Conservation (phyloP, 345 rosid species). For the Eucalyptus curtisii region DNA sequence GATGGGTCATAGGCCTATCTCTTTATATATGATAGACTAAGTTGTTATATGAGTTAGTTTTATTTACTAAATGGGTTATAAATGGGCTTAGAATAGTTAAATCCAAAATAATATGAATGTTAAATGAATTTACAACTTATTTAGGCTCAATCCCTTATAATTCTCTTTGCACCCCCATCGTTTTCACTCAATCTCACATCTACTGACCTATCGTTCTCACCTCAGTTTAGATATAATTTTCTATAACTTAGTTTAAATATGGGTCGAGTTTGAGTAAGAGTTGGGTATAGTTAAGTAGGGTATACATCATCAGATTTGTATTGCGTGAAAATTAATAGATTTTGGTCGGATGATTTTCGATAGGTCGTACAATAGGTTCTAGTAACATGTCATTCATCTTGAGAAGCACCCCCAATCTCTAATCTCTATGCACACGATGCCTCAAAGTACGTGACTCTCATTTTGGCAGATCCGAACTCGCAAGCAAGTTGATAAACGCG, state of each 20-base stretch:
- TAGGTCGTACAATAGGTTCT: fast-evolving
- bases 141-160: not conserved
- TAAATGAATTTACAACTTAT: no score
- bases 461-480: not conserved
- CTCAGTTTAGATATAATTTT: no score
- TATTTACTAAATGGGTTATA: no score
- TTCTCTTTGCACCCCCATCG: no score
- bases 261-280: not conserved
- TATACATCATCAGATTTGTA: no score
- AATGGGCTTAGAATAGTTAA: not conserved
- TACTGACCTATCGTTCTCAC: fast-evolving
- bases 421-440: not conserved
- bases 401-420: not conserved
- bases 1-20: no score
- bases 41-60: not conserved
- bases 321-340: not conserved
- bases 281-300: no score
- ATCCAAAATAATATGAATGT: not conserved
- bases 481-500: not conserved
- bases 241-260: no score
- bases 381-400: not conserved
- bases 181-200: no score
- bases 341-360: no score
- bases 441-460: not conserved
- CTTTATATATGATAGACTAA: not conserved